Conservation (phyloP, 768 basidiomycete species). For the Mycena crocata region DNA sequence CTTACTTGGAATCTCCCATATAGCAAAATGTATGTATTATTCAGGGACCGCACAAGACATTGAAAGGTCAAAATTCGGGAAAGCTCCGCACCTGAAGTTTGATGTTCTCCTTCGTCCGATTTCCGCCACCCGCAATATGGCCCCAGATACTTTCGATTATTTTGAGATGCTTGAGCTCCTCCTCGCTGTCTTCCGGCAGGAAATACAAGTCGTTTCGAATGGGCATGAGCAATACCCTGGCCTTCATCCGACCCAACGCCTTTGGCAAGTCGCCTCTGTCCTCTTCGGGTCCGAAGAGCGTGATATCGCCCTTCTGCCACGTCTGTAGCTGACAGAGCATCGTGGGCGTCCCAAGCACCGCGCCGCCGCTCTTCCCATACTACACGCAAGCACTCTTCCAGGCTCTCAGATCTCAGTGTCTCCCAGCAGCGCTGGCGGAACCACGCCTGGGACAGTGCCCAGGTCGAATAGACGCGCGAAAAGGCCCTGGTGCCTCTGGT, state of each 20-base stretch:
- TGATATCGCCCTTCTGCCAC: constrained; percentile 32
- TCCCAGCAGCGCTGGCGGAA: constrained; percentile 32
- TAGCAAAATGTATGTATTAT: neutral
- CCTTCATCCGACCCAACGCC: constrained; percentile 28
- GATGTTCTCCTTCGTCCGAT: constrained; percentile 28
- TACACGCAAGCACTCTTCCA: constrained; percentile 23
- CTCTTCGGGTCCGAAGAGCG: constrained; percentile 23
- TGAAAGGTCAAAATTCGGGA: neutral
- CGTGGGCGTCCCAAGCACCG: constrained; percentile 28
- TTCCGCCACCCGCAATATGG: constrained; percentile 31
- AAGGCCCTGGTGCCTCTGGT: constrained; percentile 29
- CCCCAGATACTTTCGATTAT: constrained; percentile 34
- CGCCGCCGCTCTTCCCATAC: constrained; percentile 20
- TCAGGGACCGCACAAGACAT: no score
- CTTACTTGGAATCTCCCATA: neutral
- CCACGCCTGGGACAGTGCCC: constrained; percentile 34
- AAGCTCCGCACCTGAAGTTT: constrained; percentile 23
- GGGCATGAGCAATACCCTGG: constrained; percentile 27
- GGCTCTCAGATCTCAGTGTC: constrained; percentile 14
- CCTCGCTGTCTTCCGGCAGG: constrained; percentile 28
- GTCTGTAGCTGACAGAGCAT: constrained; percentile 23
- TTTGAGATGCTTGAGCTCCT: constrained; percentile 28
- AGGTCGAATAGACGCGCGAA: constrained; percentile 31
- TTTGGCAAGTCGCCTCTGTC: constrained; percentile 28
- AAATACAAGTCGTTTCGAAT: constrained; percentile 31